phyloP scores from a whole-genome alignment of 306 rosid genomes.

The Rubus idaeus region DNA sequence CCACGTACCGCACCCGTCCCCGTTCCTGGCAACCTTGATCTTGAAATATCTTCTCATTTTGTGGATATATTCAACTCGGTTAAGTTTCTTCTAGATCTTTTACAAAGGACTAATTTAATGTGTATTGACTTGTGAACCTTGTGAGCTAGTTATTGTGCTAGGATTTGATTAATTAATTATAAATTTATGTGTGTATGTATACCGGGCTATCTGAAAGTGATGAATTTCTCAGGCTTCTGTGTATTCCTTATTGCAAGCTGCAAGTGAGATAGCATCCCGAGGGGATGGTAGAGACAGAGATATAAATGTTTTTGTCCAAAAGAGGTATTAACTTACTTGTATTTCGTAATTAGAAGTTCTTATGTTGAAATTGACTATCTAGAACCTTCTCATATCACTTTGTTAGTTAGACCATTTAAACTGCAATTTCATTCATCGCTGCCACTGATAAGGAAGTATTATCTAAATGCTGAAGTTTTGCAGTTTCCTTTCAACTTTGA shows the following conservation, averaged over 20 bases:
- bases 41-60: background rate
- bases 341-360: constrained; percentile 18
- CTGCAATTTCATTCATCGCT: background rate
- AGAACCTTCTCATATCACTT: background rate
- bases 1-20: too few species aligned
- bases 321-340: constrained; percentile 56
- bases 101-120: background rate
- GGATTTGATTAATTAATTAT: background rate
- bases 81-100: background rate
- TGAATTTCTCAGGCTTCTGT: constrained; percentile 76
- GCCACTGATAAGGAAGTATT: background rate
- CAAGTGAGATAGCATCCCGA: constrained; percentile 71
- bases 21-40: too few species aligned
- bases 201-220: constrained; percentile 7
- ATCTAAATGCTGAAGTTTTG: background rate
- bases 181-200: background rate
- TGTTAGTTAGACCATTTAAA: background rate
- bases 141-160: constrained; percentile 1
- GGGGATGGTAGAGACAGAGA: constrained; percentile 71
- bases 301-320: constrained; percentile 71
- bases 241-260: constrained; percentile 88
- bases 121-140: background rate
- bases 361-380: constrained; percentile 11
- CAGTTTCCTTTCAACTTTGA: background rate
- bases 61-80: background rate